phyloP scores from a whole-genome alignment of 805 yeast genomes.

The Cephaloascus fragrans region DNA sequence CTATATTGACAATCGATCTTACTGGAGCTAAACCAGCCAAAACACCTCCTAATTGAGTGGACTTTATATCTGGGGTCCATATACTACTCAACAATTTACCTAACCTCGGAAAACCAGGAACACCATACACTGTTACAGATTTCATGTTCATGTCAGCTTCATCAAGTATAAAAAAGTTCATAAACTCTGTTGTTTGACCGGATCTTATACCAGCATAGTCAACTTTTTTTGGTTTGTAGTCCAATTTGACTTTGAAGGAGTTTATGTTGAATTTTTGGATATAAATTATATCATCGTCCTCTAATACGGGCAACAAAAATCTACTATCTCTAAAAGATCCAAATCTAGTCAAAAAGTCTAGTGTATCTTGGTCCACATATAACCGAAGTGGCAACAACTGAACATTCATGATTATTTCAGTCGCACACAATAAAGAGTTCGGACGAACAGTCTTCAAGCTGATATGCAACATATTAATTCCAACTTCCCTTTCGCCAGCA shows the following conservation, averaged over 20 bases:
- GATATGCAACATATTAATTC: slow-evolving; percentile 51
- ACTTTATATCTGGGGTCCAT: slow-evolving; percentile 84
- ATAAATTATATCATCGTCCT: slow-evolving; percentile 53
- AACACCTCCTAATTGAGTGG: slow-evolving; percentile 73
- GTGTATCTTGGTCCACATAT: slow-evolving; percentile 88
- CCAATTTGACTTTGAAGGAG: slow-evolving; percentile 56
- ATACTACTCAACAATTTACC: slow-evolving; percentile 45
- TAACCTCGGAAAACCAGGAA: slow-evolving; percentile 62
- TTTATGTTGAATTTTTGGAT: slow-evolving; percentile 60
- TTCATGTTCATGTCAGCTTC: slow-evolving; percentile 68
- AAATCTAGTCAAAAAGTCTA: slow-evolving; percentile 75
- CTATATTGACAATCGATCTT: slow-evolving; percentile 64
- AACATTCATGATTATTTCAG: slow-evolving; percentile 51
- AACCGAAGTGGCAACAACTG: slow-evolving; percentile 65
- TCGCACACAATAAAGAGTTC: slow-evolving; percentile 47
- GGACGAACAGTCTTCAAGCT: slow-evolving; percentile 56
- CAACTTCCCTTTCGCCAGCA: slow-evolving; percentile 61
- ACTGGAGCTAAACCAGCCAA: slow-evolving; percentile 81
- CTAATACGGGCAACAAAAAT: slow-evolving; percentile 44
- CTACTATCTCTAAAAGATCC: slow-evolving; percentile 69
- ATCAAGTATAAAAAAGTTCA: slow-evolving; percentile 82
- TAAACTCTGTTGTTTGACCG: slow-evolving; percentile 78
- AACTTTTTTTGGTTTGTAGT: slow-evolving; percentile 85
- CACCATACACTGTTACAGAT: slow-evolving; percentile 59
- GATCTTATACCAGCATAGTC: slow-evolving; percentile 80